These are phyloP conservation scores for Pseudocercospora eumusae DNA, from an alignment of 2,329 filamentous ascomycete species.

Conservation along the genomic window DNA sequence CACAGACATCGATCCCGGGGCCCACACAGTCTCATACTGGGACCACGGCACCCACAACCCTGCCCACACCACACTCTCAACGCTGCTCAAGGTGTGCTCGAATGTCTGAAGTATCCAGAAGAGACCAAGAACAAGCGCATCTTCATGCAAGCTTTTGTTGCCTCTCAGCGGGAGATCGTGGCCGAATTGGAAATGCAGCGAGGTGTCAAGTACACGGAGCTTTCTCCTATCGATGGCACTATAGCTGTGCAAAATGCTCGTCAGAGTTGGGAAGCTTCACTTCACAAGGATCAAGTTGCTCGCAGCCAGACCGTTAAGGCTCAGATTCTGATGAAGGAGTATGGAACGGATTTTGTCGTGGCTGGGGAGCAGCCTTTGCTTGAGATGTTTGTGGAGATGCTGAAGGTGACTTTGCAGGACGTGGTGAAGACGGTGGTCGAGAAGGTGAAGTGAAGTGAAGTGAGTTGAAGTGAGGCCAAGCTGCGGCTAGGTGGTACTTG, in stretches of 20 bases:
- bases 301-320: conserved; percentile 18
- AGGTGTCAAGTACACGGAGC: conserved; percentile 54
- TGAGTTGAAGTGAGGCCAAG: background rate
- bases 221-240: conserved; percentile 36
- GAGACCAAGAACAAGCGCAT: conserved; percentile 40
- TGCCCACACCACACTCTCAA: conserved; percentile 36
- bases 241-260: conserved; percentile 18
- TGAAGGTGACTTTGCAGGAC: conserved; percentile 17
- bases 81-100: conserved; percentile 36
- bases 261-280: conserved; percentile 13
- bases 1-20: conserved; percentile 20
- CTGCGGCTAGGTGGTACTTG: background rate
- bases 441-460: background rate
- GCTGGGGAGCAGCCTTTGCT: conserved; percentile 19
- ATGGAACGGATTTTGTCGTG: conserved; percentile 18
- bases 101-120: conserved; percentile 34
- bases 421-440: conserved; percentile 1
- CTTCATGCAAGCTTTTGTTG: conserved; percentile 69
- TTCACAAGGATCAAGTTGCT: conserved; percentile 15
- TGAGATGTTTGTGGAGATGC: conserved; percentile 19
- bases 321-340: conserved; percentile 22
- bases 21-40: conserved; percentile 28
- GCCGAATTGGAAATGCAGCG: conserved; percentile 67
- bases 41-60: conserved; percentile 39
- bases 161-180: conserved; percentile 62